These are phyloP conservation scores for Gentiana macrophylla DNA, from an alignment of 257 asterid genomes.

Conservation along the genomic window DNA sequence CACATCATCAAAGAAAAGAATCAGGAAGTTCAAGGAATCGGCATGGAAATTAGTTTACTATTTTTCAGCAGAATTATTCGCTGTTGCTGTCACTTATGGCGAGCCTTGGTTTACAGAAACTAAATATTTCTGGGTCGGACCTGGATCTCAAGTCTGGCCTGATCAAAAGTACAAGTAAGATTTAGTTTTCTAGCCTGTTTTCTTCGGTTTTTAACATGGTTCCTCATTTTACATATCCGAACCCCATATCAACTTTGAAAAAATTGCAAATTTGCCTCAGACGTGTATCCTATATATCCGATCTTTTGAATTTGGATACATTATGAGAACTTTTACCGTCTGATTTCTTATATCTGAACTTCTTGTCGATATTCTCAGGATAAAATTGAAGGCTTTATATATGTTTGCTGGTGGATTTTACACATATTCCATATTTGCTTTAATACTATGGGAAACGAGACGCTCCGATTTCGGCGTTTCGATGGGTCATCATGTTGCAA, in stretches of 20 bases:
- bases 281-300: no score
- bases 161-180: constrained; percentile 74
- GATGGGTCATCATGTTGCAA: constrained; percentile 78
- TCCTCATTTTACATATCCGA: no score
- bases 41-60: constrained; percentile 91
- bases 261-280: no score
- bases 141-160: constrained; percentile 85
- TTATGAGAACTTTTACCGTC: no score
- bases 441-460: constrained; percentile 85
- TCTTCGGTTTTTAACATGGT: no score
- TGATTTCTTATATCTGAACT: not conserved
- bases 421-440: constrained; percentile 79
- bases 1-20: constrained; percentile 47
- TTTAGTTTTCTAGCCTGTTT: not conserved
- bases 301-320: no score
- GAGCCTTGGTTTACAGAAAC: constrained; percentile 89
- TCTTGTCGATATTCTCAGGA: constrained; percentile 28
- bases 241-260: no score
- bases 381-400: constrained; percentile 76
- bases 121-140: constrained; percentile 79
- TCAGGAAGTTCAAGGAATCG: constrained; percentile 86
- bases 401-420: constrained; percentile 87
- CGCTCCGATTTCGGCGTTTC: constrained; percentile 96
- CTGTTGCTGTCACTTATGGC: constrained; percentile 61
- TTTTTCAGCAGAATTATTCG: constrained; percentile 82